Percentiles rank a stretch among this genome's conserved stretches.
phyloP scores from a whole-genome alignment of 768 basidiomycete genomes.

The Lactarius hengduanensis region DNA sequence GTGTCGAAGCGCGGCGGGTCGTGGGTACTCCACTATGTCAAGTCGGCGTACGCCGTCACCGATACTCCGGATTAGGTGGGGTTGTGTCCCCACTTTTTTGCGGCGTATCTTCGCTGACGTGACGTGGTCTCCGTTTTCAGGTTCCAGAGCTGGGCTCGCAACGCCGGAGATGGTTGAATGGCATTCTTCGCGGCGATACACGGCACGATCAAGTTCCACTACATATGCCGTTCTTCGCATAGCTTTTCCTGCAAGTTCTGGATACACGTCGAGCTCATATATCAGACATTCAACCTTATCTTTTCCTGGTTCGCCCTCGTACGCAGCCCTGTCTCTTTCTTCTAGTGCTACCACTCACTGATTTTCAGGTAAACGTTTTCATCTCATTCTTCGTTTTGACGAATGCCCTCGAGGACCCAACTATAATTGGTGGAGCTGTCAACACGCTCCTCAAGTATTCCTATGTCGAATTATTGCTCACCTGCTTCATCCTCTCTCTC shows the following conservation, averaged over 20 bases:
- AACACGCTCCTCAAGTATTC: conserved; percentile 82
- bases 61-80: conserved; percentile 87
- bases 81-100: not conserved
- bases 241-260: conserved; percentile 80
- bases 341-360: not conserved
- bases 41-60: conserved; percentile 88
- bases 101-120: not conserved
- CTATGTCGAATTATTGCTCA: conserved; percentile 83
- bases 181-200: conserved; percentile 97
- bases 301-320: conserved; percentile 91
- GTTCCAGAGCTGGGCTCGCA: conserved; percentile 94
- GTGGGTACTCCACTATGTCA: conserved; percentile 96
- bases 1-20: conserved; percentile 87
- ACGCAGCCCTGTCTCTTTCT: conserved; percentile 31
- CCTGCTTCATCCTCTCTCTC: conserved; percentile 83
- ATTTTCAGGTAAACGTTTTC: conserved; percentile 73
- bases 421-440: conserved; percentile 55
- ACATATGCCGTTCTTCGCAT: conserved; percentile 87
- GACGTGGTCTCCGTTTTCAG: conserved; percentile 34
- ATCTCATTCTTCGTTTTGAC: conserved; percentile 83
- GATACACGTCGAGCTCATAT: conserved; percentile 93
- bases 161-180: conserved; percentile 94
- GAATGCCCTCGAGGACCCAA: conserved; percentile 65
- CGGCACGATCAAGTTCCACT: too few relatives aligned
- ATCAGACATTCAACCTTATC: conserved; percentile 85